phyloP scores from a whole-genome alignment of 2,329 filamentous ascomycete genomes.

The Cadophora sp. region DNA sequence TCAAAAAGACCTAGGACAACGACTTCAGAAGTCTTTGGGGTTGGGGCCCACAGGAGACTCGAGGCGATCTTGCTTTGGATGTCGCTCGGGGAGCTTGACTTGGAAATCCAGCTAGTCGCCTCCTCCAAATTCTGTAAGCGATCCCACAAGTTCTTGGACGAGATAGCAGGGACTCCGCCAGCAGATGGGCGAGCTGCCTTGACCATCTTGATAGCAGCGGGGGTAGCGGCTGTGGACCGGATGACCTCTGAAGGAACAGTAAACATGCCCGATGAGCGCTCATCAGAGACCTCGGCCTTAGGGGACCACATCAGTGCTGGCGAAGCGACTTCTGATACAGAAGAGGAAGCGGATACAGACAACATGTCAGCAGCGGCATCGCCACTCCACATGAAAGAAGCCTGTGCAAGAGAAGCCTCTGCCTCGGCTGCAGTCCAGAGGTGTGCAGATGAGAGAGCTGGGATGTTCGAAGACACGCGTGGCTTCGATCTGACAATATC shows the following conservation, averaged over 20 bases:
- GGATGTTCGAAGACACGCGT: slow-evolving; percentile 22
- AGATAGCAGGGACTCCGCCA: slow-evolving; percentile 22
- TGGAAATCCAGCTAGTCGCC: slow-evolving; percentile 29
- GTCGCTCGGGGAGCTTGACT: not conserved
- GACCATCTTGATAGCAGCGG: slow-evolving; percentile 32
- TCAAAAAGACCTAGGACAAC: slow-evolving; percentile 35
- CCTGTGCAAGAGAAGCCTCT: not conserved
- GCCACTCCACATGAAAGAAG: slow-evolving; percentile 27
- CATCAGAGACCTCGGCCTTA: not conserved
- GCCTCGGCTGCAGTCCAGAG: slow-evolving; percentile 31
- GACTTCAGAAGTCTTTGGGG: not conserved
- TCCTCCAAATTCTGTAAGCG: slow-evolving; percentile 1
- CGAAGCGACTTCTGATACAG: not conserved
- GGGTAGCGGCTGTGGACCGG: slow-evolving; percentile 32
- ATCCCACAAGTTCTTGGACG: slow-evolving; percentile 36
- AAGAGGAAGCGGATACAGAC: not conserved
- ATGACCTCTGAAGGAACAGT: slow-evolving; percentile 25
- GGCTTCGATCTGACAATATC: slow-evolving; percentile 30
- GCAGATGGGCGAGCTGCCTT: slow-evolving; percentile 28
- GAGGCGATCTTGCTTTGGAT: not conserved
- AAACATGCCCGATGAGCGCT: slow-evolving; percentile 34
- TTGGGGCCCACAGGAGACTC: slow-evolving; percentile 31
- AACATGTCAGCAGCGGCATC: not conserved
- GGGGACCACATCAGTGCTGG: slow-evolving; percentile 32
- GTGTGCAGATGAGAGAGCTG: slow-evolving; percentile 25